Evolutionary conservation across 306 rosid genomes (phyloP).

Genomic region (Cajanus cajan): DNA sequence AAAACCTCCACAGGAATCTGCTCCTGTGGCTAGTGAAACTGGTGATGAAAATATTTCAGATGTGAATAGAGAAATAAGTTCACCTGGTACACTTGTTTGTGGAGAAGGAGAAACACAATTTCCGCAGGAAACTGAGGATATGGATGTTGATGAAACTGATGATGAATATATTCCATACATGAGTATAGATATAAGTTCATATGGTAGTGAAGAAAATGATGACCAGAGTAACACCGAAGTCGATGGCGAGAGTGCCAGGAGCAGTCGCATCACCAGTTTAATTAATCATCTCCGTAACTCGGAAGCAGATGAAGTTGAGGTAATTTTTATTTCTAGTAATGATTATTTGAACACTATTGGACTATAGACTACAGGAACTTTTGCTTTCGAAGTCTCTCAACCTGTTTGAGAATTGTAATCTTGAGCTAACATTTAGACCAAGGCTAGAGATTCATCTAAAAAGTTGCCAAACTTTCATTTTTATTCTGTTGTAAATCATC

Average conservation of each 20-base stretch:
- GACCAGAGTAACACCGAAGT: conserved; percentile 68
- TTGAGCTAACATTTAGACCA: background rate
- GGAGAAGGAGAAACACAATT: conserved; percentile 53
- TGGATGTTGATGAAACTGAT: conserved; percentile 50
- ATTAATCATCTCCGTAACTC: conserved; percentile 55
- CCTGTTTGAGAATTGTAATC: no score
- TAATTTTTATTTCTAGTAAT: conserved; percentile 26
- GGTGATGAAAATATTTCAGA: conserved; percentile 57
- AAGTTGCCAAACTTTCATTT: background rate
- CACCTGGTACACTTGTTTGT: no score
- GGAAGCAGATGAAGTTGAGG: conserved; percentile 43
- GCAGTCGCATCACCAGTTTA: conserved; percentile 52
- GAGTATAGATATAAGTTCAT: conserved; percentile 49
- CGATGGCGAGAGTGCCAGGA: conserved; percentile 53
- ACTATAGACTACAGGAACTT: no score
- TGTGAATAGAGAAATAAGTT: no score
- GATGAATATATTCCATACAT: conserved; percentile 57
- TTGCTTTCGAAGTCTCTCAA: no score
- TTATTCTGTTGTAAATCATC: background rate
- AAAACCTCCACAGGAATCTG: conserved; percentile 55
- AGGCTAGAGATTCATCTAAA: background rate
- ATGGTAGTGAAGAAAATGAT: conserved; percentile 46
- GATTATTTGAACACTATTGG: no score
- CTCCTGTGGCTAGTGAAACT: conserved; percentile 40
- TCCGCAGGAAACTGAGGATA: conserved; percentile 51